Conservation (phyloP, 805 yeast genomes). For the Saturnispora ahearnii region DNA sequence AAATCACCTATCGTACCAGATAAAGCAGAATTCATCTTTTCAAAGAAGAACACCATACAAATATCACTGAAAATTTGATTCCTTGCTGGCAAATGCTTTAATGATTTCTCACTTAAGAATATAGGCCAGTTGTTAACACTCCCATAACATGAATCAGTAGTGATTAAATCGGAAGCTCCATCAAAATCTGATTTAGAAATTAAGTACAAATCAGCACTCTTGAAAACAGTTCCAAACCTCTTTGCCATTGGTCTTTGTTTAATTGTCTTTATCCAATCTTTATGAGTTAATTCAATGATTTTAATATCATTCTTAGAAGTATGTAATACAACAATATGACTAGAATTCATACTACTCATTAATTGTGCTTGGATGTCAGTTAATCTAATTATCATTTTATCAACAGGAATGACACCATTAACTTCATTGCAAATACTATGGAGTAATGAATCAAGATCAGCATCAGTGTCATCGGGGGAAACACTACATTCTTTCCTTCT, state of each 20-base stretch:
- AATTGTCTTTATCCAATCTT: constrained; percentile 11
- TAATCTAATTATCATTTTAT: constrained; percentile 57
- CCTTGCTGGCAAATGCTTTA: constrained; percentile 24
- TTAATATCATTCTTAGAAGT: constrained; percentile 65
- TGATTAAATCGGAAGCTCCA: constrained; percentile 9
- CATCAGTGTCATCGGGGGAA: background rate
- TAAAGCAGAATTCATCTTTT: constrained; percentile 39
- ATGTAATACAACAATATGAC: constrained; percentile 57
- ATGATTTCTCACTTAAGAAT: constrained; percentile 59
- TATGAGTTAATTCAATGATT: constrained; percentile 52
- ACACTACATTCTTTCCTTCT: background rate
- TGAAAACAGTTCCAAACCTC: constrained; percentile 59
- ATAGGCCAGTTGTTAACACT: constrained; percentile 73
- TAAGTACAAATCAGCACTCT: constrained; percentile 65
- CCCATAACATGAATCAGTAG: constrained; percentile 44
- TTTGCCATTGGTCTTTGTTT: constrained; percentile 40
- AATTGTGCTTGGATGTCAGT: constrained; percentile 79
- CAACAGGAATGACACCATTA: constrained; percentile 30
- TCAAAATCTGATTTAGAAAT: constrained; percentile 41
- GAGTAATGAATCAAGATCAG: constrained; percentile 46
- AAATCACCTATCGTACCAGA: constrained; percentile 31
- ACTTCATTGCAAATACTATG: constrained; percentile 30
- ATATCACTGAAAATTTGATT: constrained; percentile 55
- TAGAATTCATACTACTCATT: constrained; percentile 40
- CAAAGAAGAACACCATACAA: constrained; percentile 52